Evolutionary conservation across 1,284 basidiomycete genomes (phyloP).

Genomic region (Athelia sp.): DNA sequence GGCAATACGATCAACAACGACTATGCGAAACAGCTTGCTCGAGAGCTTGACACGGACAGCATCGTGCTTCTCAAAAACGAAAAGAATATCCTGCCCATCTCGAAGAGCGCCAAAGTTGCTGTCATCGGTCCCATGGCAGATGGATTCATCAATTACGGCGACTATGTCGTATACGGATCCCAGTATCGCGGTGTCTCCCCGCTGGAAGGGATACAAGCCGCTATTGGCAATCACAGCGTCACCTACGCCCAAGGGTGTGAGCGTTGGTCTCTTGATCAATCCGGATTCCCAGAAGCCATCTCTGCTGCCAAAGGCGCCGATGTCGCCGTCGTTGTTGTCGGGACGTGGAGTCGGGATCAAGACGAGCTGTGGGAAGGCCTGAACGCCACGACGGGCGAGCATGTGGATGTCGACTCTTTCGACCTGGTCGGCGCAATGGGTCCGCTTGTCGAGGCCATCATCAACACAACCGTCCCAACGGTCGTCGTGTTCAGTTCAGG

Average conservation of each 20-base stretch:
- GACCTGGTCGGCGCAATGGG: slow-evolving; percentile 62
- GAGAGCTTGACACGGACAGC: slow-evolving; percentile 28
- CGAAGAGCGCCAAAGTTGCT: slow-evolving; percentile 45
- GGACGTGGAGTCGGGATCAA: slow-evolving; percentile 64
- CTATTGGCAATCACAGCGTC: slow-evolving; percentile 43
- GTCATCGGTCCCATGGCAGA: slow-evolving; percentile 62
- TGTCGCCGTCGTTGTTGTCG: slow-evolving; percentile 62
- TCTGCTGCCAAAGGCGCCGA: slow-evolving; percentile 49
- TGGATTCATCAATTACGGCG: slow-evolving; percentile 57
- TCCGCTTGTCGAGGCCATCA: slow-evolving; percentile 54
- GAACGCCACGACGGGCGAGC: slow-evolving; percentile 71
- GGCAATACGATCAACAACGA: no score
- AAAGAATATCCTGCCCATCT: slow-evolving; percentile 49
- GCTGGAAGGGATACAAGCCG: slow-evolving; percentile 53
- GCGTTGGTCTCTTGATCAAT: slow-evolving; percentile 61
- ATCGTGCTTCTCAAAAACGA: slow-evolving; percentile 63
- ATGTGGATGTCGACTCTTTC: slow-evolving; percentile 58
- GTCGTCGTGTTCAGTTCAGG: slow-evolving; percentile 66
- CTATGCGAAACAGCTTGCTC: no score
- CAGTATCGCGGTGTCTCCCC: slow-evolving; percentile 56
- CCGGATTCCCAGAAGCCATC: slow-evolving; percentile 50
- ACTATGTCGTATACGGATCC: slow-evolving; percentile 70
- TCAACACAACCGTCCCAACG: slow-evolving; percentile 53
- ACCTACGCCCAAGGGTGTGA: slow-evolving; percentile 64
- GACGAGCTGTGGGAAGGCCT: slow-evolving; percentile 49